phyloP scores from a whole-genome alignment of 2,329 filamentous ascomycete species.

The Phoma herbarum region DNA sequence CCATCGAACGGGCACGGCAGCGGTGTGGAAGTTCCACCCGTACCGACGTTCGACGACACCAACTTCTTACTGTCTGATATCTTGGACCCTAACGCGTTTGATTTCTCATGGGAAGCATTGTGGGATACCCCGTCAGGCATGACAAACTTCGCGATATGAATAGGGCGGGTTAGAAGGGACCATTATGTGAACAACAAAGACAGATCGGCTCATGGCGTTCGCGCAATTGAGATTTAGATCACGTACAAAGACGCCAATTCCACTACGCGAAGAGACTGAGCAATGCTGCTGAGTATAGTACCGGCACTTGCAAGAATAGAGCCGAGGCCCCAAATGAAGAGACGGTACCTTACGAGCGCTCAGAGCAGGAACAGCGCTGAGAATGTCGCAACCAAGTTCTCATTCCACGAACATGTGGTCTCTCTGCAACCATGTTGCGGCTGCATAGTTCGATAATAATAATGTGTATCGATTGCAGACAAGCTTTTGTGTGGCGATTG shows the following conservation, averaged over 20 bases:
- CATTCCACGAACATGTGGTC: background rate
- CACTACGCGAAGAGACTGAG: no score
- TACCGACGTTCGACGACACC: conserved; percentile 41
- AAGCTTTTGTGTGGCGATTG: no score
- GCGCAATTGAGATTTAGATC: no score
- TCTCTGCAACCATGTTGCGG: background rate
- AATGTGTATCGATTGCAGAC: background rate
- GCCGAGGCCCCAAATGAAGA: no score
- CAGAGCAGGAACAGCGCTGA: no score
- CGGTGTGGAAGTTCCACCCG: conserved; percentile 16
- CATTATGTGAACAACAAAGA: no score
- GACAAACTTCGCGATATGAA: conserved; percentile 42
- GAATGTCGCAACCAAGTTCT: background rate
- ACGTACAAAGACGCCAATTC: no score
- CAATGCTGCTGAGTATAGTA: no score
- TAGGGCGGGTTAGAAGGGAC: no score
- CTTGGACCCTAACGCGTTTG: conserved; percentile 46
- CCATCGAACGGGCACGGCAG: conserved; percentile 15
- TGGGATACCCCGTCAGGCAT: conserved; percentile 50
- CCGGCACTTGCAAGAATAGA: no score
- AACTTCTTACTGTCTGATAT: conserved; percentile 43
- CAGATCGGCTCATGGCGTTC: background rate
- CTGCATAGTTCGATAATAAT: background rate
- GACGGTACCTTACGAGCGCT: no score
- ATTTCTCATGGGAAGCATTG: conserved; percentile 50